Conservation (phyloP, 2,329 filamentous ascomycete species). For the Neopestalotiopsis rosae region DNA sequence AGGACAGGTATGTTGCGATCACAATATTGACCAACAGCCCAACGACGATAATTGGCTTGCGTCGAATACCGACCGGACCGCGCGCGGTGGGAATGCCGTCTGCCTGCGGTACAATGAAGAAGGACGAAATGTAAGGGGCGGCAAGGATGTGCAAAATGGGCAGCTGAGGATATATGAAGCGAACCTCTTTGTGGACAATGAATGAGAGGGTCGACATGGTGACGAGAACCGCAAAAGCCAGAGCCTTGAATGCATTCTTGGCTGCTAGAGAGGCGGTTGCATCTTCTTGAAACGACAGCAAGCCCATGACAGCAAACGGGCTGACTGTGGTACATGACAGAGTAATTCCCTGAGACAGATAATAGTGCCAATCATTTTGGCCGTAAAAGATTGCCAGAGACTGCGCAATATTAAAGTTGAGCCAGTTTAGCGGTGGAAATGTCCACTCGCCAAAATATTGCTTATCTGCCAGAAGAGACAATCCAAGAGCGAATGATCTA, state of each 20-base stretch:
- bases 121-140: slow-evolving; percentile 68
- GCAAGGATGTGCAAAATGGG: slow-evolving; percentile 85
- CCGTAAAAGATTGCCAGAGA: slow-evolving; percentile 93
- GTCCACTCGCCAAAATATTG: slow-evolving; percentile 86
- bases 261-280: slow-evolving; percentile 40
- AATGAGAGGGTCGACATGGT: slow-evolving; percentile 71
- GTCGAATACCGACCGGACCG: slow-evolving; percentile 42
- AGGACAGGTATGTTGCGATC: slow-evolving; percentile 75
- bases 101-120: slow-evolving; percentile 59
- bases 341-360: slow-evolving; percentile 86
- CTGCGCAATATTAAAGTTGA: slow-evolving; percentile 89
- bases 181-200: slow-evolving; percentile 94
- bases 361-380: slow-evolving; percentile 89
- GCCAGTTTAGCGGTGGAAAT: slow-evolving; percentile 84
- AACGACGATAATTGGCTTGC: slow-evolving; percentile 59
- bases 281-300: slow-evolving; percentile 56
- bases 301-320: slow-evolving; percentile 73
- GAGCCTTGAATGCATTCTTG: slow-evolving; percentile 53
- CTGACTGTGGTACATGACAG: slow-evolving; percentile 83
- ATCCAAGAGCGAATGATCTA: slow-evolving; percentile 58
- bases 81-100: slow-evolving; percentile 33
- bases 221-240: slow-evolving; percentile 63
- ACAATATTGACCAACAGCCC: slow-evolving; percentile 70
- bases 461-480: slow-evolving; percentile 73
- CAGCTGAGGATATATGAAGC: slow-evolving; percentile 93